Conservation (phyloP, 208 protist species). For the Trypanosoma conorhini region DNA sequence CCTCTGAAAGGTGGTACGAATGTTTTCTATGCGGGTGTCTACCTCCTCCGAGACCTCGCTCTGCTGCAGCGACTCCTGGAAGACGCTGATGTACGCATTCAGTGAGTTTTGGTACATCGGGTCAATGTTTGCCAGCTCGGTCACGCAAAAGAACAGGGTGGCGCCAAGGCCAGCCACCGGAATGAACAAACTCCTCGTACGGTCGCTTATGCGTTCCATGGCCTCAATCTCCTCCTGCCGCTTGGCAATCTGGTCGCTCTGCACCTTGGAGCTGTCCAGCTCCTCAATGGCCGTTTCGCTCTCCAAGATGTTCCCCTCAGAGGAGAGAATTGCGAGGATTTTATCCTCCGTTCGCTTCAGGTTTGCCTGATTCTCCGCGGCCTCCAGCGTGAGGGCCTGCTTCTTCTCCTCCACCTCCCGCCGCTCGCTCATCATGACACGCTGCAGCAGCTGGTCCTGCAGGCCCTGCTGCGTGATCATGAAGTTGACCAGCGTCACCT, state of each 20-base stretch:
- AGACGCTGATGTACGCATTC: conserved; percentile 96
- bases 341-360: conserved; percentile 91
- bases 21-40: conserved; percentile 76
- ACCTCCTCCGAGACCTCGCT: conserved; percentile 80
- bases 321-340: conserved; percentile 91
- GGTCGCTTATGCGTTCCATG: conserved; percentile 97
- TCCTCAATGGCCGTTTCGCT: conserved; percentile 95
- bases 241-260: conserved; percentile 95
- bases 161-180: conserved; percentile 95
- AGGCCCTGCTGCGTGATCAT: conserved; percentile 96
- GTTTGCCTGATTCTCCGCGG: conserved; percentile 86
- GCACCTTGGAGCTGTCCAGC: conserved; percentile 95
- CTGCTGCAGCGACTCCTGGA: conserved; percentile 89
- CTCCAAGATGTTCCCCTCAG: conserved; percentile 94
- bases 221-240: conserved; percentile 95
- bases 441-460: conserved; percentile 96
- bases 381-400: conserved; percentile 92
- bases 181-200: conserved; percentile 93
- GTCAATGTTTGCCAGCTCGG: conserved; percentile 96
- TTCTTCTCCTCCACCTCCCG: conserved; percentile 97
- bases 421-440: conserved; percentile 94
- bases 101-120: conserved; percentile 98
- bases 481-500: conserved; percentile 98
- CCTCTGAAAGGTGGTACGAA: conserved; percentile 85
- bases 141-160: conserved; percentile 98